phyloP scores from a whole-genome alignment of 345 rosid species.

The Cardamine resedifolia region DNA sequence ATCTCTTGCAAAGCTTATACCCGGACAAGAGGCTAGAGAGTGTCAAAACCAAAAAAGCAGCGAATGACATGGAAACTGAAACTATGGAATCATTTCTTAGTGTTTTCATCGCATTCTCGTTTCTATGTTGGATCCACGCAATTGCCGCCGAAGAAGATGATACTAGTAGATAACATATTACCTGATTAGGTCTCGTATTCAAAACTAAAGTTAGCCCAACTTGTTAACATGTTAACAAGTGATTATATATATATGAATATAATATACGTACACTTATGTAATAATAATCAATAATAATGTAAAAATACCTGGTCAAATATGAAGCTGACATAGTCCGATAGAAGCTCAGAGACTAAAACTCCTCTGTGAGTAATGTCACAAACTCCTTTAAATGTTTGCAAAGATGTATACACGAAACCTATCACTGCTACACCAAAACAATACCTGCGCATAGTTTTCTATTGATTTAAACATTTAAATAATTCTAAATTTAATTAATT shows the following conservation, averaged over 20 bases:
- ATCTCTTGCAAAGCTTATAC: conserved; percentile 84
- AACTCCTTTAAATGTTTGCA: conserved; percentile 69
- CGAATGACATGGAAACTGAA: conserved; percentile 51
- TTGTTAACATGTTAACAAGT: not conserved
- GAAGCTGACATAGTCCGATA: conserved; percentile 66
- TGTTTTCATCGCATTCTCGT: conserved; percentile 26
- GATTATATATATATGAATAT: not conserved
- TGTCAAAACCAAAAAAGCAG: conserved; percentile 48
- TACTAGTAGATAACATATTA: conserved; percentile 61
- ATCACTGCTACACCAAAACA: conserved; percentile 52
- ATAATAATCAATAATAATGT: not conserved
- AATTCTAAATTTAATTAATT: not conserved
- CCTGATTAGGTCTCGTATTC: conserved; percentile 33
- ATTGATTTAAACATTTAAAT: not conserved
- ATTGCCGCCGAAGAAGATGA: conserved; percentile 64
- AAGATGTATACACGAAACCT: conserved; percentile 57
- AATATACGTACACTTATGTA: not conserved
- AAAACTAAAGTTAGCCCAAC: not conserved
- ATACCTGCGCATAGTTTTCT: conserved; percentile 44
- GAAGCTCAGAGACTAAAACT: conserved; percentile 56
- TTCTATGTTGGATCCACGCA: conserved; percentile 39
- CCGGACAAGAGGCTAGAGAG: conserved; percentile 58
- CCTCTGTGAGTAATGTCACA: conserved; percentile 70
- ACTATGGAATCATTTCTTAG: conserved; percentile 46
- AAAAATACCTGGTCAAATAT: conserved; percentile 59